A percentile compares a stretch with the other conserved stretches of the same genome.
Conservation (phyloP, 1,139 yeast species). For the Maudiozyma humilis region DNA sequence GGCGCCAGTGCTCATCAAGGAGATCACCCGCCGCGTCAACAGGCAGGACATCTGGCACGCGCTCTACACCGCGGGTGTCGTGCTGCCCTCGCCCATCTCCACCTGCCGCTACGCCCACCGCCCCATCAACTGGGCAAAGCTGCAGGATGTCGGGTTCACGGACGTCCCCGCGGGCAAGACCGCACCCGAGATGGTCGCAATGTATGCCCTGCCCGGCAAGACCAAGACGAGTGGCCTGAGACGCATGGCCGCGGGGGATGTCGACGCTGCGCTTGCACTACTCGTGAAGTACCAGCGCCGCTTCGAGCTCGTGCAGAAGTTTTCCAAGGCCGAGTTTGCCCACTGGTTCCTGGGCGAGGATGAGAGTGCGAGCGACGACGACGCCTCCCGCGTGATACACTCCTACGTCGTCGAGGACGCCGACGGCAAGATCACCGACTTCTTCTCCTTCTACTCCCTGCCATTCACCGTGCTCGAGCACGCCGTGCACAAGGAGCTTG, state of each 20-base stretch:
- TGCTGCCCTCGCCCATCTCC: slow-evolving; percentile 87
- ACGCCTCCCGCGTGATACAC: slow-evolving; percentile 48
- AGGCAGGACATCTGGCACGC: slow-evolving; percentile 89
- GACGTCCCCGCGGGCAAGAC: slow-evolving; percentile 72
- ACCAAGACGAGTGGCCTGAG: slow-evolving; percentile 59
- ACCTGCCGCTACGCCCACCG: slow-evolving; percentile 90
- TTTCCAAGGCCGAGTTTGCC: slow-evolving; percentile 58
- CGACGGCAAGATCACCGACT: slow-evolving; percentile 67
- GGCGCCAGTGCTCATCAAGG: slow-evolving; percentile 89
- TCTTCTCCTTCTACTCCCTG: slow-evolving; percentile 77
- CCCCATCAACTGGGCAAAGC: slow-evolving; percentile 84
- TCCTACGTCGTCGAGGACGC: slow-evolving; percentile 68
- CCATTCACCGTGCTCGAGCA: slow-evolving; percentile 81
- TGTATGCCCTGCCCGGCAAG: slow-evolving; percentile 58
- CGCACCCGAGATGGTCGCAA: slow-evolving; percentile 73
- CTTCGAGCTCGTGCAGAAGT: slow-evolving; percentile 66
- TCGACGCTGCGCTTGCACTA: slow-evolving; percentile 53
- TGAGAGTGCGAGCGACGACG: slow-evolving; percentile 19
- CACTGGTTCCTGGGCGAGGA: slow-evolving; percentile 68
- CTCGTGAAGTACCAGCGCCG: slow-evolving; percentile 55
- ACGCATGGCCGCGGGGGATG: slow-evolving; percentile 50
- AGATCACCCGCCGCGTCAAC: slow-evolving; percentile 89
- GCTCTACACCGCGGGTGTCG: slow-evolving; percentile 84
- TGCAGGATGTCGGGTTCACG: slow-evolving; percentile 83
- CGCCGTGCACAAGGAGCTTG: slow-evolving; percentile 55